These are phyloP conservation scores for Coemansia guatemalensis DNA, from an alignment of 192 early-diverging fungal genomes.

Conservation along the genomic window DNA sequence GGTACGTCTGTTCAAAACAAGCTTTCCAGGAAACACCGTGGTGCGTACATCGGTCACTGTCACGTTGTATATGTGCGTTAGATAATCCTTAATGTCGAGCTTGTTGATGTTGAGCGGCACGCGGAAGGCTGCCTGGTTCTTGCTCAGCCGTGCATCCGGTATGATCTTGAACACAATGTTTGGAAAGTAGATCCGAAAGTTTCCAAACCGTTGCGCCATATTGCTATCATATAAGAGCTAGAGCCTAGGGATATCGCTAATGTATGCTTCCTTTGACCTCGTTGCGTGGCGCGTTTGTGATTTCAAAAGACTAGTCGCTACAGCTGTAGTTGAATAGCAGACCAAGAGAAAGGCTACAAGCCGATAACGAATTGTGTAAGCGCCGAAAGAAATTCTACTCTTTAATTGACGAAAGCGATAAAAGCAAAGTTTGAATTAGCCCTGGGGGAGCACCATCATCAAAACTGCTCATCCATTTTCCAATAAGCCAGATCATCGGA, in stretches of 20 bases:
- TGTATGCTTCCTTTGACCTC: background rate
- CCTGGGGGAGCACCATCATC: background rate
- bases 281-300: background rate
- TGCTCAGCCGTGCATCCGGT: slow-evolving; percentile 64
- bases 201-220: slow-evolving; percentile 51
- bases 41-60: slow-evolving; percentile 85
- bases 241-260: background rate
- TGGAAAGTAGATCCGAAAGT: slow-evolving; percentile 79
- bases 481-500: background rate
- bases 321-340: background rate
- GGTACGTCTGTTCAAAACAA: slow-evolving; percentile 33
- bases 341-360: background rate
- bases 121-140: slow-evolving; percentile 89
- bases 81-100: slow-evolving; percentile 86
- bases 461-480: background rate
- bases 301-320: background rate
- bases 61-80: slow-evolving; percentile 81
- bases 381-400: background rate
- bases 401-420: background rate
- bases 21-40: slow-evolving; percentile 75
- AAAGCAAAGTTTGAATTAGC: background rate
- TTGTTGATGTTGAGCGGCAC: slow-evolving; percentile 90
- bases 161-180: slow-evolving; percentile 82
- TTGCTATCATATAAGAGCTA: slow-evolving; percentile 3
- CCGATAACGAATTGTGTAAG: background rate